phyloP scores from a whole-genome alignment of 202 grass and related monocot genomes.

The Setaria viridis region DNA sequence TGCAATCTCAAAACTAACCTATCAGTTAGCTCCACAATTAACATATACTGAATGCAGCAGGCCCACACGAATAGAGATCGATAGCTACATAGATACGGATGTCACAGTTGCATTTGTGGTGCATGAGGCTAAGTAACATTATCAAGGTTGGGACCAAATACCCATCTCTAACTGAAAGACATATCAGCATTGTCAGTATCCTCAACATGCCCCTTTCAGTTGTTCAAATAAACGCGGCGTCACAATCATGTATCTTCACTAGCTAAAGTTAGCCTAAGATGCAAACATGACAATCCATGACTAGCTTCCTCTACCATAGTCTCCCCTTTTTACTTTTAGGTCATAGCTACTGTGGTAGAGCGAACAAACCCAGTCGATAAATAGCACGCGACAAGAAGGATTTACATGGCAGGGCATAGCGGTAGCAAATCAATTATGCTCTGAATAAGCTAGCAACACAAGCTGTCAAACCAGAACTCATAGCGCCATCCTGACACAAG shows the following conservation, averaged over 20 bases:
- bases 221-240: not conserved
- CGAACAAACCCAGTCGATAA: not conserved
- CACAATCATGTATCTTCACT: not conserved
- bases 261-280: not conserved
- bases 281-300: not conserved
- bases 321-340: not conserved
- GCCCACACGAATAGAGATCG: slow-evolving; percentile 11
- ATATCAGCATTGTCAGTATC: not conserved
- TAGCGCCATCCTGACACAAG: not conserved
- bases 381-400: not conserved
- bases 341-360: not conserved
- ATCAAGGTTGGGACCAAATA: slow-evolving; percentile 26
- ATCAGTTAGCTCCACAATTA: not conserved
- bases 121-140: not conserved
- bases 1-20: not conserved
- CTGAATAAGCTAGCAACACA: not conserved
- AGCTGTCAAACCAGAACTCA: not conserved
- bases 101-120: not conserved
- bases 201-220: not conserved
- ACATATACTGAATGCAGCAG: not conserved
- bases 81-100: not conserved
- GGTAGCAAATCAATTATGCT: not conserved
- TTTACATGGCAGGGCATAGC: not conserved
- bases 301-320: not conserved
- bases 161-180: not conserved